Evolutionary conservation across 306 rosid genomes (phyloP).

Genomic region (Ammopiptanthus mongolicus): DNA sequence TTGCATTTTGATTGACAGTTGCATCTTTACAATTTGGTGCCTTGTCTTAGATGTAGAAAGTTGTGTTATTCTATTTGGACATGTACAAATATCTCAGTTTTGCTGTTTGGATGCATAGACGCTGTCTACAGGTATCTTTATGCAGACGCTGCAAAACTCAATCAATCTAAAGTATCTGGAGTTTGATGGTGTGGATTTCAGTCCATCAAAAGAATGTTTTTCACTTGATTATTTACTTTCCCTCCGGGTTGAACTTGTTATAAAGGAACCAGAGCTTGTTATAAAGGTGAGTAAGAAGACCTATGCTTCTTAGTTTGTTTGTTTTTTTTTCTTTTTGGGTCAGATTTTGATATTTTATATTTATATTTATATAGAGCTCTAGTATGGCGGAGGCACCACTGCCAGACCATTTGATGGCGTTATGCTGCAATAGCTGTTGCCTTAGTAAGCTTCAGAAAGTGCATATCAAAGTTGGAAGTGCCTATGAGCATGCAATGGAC

Average conservation of each 20-base stretch:
- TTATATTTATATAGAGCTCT: neutral
- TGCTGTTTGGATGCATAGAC: conserved; percentile 7
- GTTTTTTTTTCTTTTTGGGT: no score
- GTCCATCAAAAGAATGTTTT: neutral
- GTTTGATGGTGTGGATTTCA: neutral
- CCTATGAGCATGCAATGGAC: neutral
- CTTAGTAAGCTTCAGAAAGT: neutral
- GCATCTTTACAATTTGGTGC: neutral
- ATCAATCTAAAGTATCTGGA: neutral
- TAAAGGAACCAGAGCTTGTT: no score
- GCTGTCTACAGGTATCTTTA: neutral
- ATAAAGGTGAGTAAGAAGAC: conserved; percentile 1
- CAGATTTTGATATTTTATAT: neutral
- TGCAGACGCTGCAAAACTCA: neutral
- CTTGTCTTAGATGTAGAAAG: no score
- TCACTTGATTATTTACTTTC: neutral
- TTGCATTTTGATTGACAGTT: neutral
- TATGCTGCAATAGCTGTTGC: neutral
- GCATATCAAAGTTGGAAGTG: neutral
- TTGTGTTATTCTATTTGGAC: neutral
- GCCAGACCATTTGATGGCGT: neutral
- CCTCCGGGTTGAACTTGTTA: neutral
- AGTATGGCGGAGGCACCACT: neutral
- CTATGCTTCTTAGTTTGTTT: neutral
- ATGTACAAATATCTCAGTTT: neutral